These are phyloP conservation scores for Aureobasidium sp. DNA, from an alignment of 2,329 filamentous ascomycete species.

Conservation along the genomic window DNA sequence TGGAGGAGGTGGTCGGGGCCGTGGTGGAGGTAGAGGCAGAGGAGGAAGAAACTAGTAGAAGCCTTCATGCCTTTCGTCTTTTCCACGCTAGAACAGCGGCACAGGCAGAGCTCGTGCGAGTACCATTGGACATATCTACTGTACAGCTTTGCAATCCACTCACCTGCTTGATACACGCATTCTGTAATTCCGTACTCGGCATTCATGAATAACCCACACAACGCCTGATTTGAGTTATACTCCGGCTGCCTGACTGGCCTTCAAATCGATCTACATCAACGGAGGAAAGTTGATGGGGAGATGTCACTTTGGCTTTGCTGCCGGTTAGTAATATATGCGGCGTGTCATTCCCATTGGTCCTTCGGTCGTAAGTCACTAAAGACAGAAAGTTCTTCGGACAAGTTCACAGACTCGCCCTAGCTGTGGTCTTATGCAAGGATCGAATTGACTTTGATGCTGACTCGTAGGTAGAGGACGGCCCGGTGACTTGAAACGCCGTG, in stretches of 20 bases:
- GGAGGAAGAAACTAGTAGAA: background rate
- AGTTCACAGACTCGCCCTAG: background rate
- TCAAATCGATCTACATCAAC: background rate
- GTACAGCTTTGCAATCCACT: background rate
- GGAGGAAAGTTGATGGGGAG: background rate
- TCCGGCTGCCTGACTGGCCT: background rate
- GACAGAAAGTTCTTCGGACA: background rate
- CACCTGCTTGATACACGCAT: background rate
- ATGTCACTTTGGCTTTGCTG: background rate
- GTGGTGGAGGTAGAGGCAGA: background rate
- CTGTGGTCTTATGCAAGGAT: conserved; percentile 5
- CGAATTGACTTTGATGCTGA: background rate
- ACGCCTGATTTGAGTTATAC: background rate
- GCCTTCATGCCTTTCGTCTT: background rate
- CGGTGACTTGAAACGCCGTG: background rate
- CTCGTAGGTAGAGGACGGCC: background rate
- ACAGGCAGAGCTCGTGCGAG: background rate
- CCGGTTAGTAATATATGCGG: background rate
- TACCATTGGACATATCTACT: background rate
- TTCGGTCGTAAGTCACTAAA: background rate
- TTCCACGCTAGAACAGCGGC: background rate
- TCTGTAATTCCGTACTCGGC: background rate
- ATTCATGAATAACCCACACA: background rate
- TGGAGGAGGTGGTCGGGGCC: background rate
- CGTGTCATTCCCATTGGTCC: background rate